These are phyloP conservation scores for Dictyostelium capitatum DNA, from an alignment of 78 protist species.

Conservation along the genomic window DNA sequence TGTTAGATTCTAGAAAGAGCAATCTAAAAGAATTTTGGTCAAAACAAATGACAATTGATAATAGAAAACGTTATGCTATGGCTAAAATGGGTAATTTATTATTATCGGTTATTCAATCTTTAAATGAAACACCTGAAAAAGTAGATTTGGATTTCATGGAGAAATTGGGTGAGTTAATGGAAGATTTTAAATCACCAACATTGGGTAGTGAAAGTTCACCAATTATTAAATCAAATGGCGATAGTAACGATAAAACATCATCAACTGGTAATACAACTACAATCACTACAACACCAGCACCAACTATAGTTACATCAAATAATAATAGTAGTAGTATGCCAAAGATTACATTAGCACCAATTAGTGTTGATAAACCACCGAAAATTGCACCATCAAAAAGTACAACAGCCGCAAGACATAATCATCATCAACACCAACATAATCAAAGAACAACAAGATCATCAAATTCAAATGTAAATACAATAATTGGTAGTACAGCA, in stretches of 20 bases:
- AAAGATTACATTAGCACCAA: not conserved
- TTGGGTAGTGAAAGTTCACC: not conserved
- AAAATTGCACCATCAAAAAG: not conserved
- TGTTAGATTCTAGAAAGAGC: slow-evolving; percentile 46
- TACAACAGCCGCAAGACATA: not conserved
- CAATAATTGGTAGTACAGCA: not conserved
- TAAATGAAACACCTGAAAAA: slow-evolving; percentile 20
- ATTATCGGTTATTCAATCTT: slow-evolving; percentile 17
- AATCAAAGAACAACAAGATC: not conserved
- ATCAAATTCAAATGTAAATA: not conserved
- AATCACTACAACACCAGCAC: not conserved
- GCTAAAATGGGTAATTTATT: slow-evolving; percentile 32
- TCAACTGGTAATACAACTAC: not conserved
- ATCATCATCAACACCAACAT: not conserved
- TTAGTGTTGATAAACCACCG: slow-evolving; percentile 1
- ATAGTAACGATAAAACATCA: not conserved
- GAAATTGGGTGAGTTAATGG: slow-evolving; percentile 10
- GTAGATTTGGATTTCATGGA: slow-evolving; percentile 42
- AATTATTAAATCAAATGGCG: not conserved
- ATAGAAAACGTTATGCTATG: slow-evolving; percentile 45
- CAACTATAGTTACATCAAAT: not conserved
- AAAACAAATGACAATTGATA: slow-evolving; percentile 5
- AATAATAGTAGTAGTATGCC: not conserved
- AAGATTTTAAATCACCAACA: not conserved
- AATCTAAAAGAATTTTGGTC: slow-evolving; percentile 62